These are phyloP conservation scores for Micractinium conductrix DNA, from an alignment of 139 green algal species.

Conservation along the genomic window DNA sequence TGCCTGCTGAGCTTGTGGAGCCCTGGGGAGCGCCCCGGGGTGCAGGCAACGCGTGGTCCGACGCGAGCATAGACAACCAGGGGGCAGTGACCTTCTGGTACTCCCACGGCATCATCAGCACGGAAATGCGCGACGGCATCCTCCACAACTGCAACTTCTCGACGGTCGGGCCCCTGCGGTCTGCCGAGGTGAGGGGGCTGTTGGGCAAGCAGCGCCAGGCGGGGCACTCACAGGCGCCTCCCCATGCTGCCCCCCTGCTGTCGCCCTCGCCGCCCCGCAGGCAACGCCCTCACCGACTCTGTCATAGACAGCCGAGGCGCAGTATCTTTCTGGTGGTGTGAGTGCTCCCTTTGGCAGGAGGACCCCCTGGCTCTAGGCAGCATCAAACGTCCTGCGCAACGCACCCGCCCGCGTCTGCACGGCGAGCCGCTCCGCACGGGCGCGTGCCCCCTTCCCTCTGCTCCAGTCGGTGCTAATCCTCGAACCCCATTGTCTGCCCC, in stretches of 20 bases:
- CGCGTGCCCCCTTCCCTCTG: no score
- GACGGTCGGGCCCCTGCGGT: constrained; percentile 49
- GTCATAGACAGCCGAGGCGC: constrained; percentile 75
- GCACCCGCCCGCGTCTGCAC: no score
- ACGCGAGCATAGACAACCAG: constrained; percentile 80
- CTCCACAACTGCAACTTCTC: constrained; percentile 63
- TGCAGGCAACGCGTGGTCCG: constrained; percentile 85
- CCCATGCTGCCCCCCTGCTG: not conserved
- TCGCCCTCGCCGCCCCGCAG: not conserved
- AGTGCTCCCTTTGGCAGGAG: no score
- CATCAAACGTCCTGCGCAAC: no score
- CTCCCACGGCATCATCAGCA: constrained; percentile 69
- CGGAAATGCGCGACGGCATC: constrained; percentile 47
- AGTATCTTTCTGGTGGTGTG: constrained; percentile 77
- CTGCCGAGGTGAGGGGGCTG: not conserved
- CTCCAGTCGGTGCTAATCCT: no score
- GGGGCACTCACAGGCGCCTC: no score
- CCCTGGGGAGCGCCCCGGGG: not conserved
- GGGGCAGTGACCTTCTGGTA: constrained; percentile 79
- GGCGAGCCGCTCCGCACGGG: no score
- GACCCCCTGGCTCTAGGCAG: no score
- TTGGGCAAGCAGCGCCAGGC: no score
- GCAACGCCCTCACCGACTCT: constrained; percentile 86
- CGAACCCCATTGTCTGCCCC: no score
- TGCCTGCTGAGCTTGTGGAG: not conserved